phyloP scores from a whole-genome alignment of 352 stramenopile genomes.

The Globisporangium cylindrosporum region DNA sequence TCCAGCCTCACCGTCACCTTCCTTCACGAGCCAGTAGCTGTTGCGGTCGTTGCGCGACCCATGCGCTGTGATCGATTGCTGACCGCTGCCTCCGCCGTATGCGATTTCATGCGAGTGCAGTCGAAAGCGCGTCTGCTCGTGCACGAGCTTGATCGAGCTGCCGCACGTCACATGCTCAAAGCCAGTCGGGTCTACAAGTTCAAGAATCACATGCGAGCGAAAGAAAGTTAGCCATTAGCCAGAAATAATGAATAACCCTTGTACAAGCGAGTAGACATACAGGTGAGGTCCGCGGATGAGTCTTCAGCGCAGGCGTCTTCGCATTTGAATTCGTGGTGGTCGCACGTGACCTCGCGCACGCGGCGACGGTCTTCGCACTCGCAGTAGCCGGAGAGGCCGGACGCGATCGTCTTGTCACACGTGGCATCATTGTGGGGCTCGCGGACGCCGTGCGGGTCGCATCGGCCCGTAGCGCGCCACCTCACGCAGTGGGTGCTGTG shows the following conservation, averaged over 20 bases:
- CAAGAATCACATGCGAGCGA: not conserved
- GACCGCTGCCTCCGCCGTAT: slow-evolving; percentile 72
- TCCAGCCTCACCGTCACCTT: slow-evolving; percentile 45
- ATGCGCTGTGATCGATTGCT: slow-evolving; percentile 80
- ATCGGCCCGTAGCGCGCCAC: slow-evolving; percentile 67
- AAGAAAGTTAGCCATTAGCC: not conserved
- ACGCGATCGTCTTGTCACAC: slow-evolving; percentile 47
- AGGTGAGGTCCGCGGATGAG: slow-evolving; percentile 69
- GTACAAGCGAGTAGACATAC: slow-evolving; percentile 26
- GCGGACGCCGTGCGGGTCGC: slow-evolving; percentile 65
- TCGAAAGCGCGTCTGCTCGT: slow-evolving; percentile 69
- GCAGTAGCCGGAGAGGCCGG: slow-evolving; percentile 63
- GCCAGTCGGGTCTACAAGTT: slow-evolving; percentile 49
- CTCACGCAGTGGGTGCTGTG: slow-evolving; percentile 45
- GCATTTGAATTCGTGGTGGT: slow-evolving; percentile 80
- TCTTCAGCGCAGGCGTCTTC: slow-evolving; percentile 65
- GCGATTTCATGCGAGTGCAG: slow-evolving; percentile 83
- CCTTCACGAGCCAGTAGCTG: slow-evolving; percentile 87
- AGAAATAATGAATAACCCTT: not conserved
- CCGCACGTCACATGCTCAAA: slow-evolving; percentile 84
- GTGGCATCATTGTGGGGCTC: slow-evolving; percentile 61
- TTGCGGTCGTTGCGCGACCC: slow-evolving; percentile 74
- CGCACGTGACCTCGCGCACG: slow-evolving; percentile 70
- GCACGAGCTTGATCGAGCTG: slow-evolving; percentile 82
- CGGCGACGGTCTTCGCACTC: slow-evolving; percentile 77